Evolutionary conservation across 441 rosid species (phyloP).

Genomic region (Codiaeum variegatum): DNA sequence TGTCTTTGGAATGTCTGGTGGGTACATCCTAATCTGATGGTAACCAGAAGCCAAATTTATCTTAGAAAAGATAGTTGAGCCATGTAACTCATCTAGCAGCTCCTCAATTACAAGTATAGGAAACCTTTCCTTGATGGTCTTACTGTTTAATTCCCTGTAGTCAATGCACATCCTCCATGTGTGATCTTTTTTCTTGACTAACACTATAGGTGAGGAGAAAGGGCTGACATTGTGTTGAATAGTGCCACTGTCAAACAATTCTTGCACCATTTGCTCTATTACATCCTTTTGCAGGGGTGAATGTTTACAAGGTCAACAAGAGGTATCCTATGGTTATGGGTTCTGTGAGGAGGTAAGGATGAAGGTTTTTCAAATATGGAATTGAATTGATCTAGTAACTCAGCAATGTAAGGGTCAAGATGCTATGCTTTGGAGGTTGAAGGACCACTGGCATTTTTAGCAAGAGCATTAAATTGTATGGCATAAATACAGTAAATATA

Average conservation of each 20-base stretch:
- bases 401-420: no score
- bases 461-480: no score
- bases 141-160: neutral
- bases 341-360: neutral
- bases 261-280: neutral
- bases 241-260: neutral
- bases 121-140: no score
- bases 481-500: neutral
- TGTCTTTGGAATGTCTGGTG: no score
- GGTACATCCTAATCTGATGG: no score
- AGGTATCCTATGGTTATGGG: neutral
- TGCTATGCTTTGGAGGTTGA: no score
- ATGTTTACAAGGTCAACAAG: neutral
- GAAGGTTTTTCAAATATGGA: no score
- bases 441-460: no score
- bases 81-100: no score
- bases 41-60: no score
- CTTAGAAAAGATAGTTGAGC: no score
- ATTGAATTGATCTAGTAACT: neutral
- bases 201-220: neutral
- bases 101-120: no score
- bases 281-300: neutral
- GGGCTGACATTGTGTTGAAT: neutral
- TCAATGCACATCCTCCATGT: neutral
- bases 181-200: neutral